Evolutionary conservation across 2,329 filamentous ascomycete genomes (phyloP), one percentile per base, ranked within the genome.

Genomic region (Aureobasidium sp.): DNA sequence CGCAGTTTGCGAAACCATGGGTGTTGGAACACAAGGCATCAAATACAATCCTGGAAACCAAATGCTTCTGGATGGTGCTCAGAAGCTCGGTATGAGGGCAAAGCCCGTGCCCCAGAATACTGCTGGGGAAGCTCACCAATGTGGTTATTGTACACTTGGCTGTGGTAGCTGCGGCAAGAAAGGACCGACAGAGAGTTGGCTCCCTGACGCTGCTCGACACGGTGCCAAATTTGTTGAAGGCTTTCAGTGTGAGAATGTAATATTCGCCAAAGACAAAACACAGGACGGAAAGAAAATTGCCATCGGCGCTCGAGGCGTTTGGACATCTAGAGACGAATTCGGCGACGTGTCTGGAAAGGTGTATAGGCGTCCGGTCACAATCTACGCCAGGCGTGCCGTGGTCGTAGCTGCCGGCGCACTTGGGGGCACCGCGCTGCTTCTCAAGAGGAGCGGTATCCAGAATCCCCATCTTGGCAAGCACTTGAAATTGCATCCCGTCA

Each of bases 141-240:
- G 90, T 69, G 82, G 83, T 22, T 80, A 84, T 67, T 87, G 84
- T 67, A 82, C 78, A 0, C 69, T 82, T 66, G 83, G 83, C 22
- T 87, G 85, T 66, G 78, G 79, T 9, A 82, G 83, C 2, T 85
- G 82, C 50, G 85, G 86, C 65, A 97, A 97, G 76, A 86, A 88
- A 72, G 91, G 92, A 0, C 89, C 92, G 0, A 82, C 84, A 0
- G 85, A 89, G 27, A 85, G 84, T 7, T 97, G 85, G 79, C 78
- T 97, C 15, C 89, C 89, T 0, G 90, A 91, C 67, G 91, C 93
- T 2, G 88, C 86, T 0, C 81, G 81, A 58, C 85, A 88, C 0
- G 91, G 91, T 0, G 89, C 91, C 0, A 79, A 82, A 65, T 96
- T 96, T 70, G 82, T 95, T 62, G 91, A 97, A 77, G 91, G 91